Percentiles rank a stretch among this genome's conserved stretches.
These are phyloP conservation scores for Fusarium devonianum DNA, from an alignment of 2,329 filamentous ascomycete genomes.

Conservation along the genomic window DNA sequence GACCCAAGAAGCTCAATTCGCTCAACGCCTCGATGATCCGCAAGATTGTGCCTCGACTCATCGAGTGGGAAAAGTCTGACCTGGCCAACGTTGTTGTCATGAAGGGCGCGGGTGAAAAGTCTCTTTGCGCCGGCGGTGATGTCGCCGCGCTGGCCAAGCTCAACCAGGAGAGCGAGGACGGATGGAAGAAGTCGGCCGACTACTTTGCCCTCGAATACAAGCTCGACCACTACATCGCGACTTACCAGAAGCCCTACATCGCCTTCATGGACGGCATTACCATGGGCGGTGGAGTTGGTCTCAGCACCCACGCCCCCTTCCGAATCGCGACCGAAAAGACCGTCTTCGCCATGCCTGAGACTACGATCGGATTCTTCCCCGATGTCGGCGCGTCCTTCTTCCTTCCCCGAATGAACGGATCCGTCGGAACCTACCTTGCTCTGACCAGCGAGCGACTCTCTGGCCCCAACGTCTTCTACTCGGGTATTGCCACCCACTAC, in stretches of 20 bases:
- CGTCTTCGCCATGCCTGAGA: slow-evolving; percentile 98
- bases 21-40: slow-evolving; percentile 93
- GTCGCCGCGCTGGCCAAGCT: slow-evolving; percentile 78
- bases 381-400: slow-evolving; percentile 98
- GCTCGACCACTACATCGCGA: slow-evolving; percentile 93
- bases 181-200: slow-evolving; percentile 76
- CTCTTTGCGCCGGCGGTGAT: slow-evolving; percentile 94
- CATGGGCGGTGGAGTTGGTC: slow-evolving; percentile 95
- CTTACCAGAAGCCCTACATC: slow-evolving; percentile 90
- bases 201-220: slow-evolving; percentile 97
- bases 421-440: slow-evolving; percentile 89
- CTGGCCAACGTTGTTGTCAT: slow-evolving; percentile 92
- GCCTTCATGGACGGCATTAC: slow-evolving; percentile 98
- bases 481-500: slow-evolving; percentile 94
- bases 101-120: slow-evolving; percentile 84
- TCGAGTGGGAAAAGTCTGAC: slow-evolving; percentile 95
- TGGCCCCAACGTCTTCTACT: slow-evolving; percentile 87
- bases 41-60: slow-evolving; percentile 88
- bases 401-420: slow-evolving; percentile 85
- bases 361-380: slow-evolving; percentile 97
- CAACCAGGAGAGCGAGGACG: slow-evolving; percentile 72
- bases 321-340: slow-evolving; percentile 96
- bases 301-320: slow-evolving; percentile 94
- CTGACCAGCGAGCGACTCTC: slow-evolving; percentile 85
- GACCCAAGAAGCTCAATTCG: slow-evolving; percentile 89